Conservation (phyloP, 306 rosid species). For the Oxytropis ochrocephala region DNA sequence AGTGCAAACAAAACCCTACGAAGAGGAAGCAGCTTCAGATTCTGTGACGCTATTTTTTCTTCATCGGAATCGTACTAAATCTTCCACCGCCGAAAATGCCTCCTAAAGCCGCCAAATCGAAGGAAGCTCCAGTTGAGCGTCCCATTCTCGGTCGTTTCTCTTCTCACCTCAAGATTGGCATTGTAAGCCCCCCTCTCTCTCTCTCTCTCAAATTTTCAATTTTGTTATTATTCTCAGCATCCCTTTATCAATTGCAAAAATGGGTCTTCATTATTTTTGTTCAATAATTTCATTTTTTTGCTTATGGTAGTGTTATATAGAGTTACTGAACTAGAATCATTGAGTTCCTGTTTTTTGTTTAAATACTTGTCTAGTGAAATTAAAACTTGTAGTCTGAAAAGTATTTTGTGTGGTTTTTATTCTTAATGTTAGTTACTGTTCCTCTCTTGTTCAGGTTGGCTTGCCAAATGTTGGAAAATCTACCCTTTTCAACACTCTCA, state of each 20-base stretch:
- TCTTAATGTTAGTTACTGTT: constrained; percentile 9
- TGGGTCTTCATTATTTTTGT: background rate
- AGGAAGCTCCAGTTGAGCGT: constrained; percentile 84
- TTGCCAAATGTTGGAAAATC: constrained; percentile 99
- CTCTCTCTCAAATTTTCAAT: background rate
- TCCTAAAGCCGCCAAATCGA: constrained; percentile 78
- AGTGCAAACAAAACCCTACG: constrained; percentile 29
- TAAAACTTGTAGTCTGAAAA: background rate
- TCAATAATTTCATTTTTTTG: background rate
- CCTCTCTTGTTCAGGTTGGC: constrained; percentile 60
- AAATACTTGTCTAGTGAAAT: background rate
- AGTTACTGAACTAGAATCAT: background rate
- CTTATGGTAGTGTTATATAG: background rate
- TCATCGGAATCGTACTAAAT: background rate
- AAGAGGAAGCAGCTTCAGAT: background rate
- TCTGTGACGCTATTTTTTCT: background rate
- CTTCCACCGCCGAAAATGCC: constrained; percentile 54
- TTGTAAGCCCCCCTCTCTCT: constrained; percentile 32
- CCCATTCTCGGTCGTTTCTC: constrained; percentile 86
- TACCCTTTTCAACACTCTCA: constrained; percentile 90
- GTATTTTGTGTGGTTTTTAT: background rate
- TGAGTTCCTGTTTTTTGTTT: background rate
- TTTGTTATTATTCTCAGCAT: background rate
- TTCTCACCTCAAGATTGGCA: constrained; percentile 92
- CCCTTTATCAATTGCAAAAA: background rate